These are phyloP conservation scores for Xylariaceae sp. DNA, from an alignment of 2,329 filamentous ascomycete species.

Conservation along the genomic window DNA sequence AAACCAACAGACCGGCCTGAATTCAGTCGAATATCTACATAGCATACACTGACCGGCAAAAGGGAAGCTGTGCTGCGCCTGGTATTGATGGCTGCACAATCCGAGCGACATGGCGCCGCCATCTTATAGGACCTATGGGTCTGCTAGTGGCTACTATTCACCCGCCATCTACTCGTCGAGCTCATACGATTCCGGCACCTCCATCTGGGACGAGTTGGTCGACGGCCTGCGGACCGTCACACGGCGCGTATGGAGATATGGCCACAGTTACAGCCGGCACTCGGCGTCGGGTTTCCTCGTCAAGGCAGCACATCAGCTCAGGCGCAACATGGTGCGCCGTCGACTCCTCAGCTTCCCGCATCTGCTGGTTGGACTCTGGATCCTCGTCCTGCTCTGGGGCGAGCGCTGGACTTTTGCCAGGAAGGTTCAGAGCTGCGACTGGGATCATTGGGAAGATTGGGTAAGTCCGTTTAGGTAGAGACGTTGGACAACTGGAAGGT, in stretches of 20 bases:
- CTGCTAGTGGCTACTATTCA: slow-evolving; percentile 13
- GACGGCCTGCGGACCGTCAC: slow-evolving; percentile 28
- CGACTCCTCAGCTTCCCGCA: slow-evolving; percentile 61
- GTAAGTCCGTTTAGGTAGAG: slow-evolving; percentile 45
- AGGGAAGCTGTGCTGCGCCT: neutral
- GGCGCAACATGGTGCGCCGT: slow-evolving; percentile 44
- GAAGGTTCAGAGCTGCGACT: slow-evolving; percentile 67
- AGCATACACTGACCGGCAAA: neutral
- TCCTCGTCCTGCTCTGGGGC: slow-evolving; percentile 74
- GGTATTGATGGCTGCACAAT: slow-evolving; percentile 26
- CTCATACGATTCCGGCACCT: slow-evolving; percentile 29
- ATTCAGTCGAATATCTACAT: neutral
- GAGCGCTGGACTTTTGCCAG: slow-evolving; percentile 73
- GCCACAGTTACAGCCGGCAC: slow-evolving; percentile 38
- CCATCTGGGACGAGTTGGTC: slow-evolving; percentile 36
- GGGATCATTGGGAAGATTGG: slow-evolving; percentile 91
- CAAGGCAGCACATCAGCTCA: slow-evolving; percentile 32
- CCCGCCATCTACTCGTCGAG: slow-evolving; percentile 19
- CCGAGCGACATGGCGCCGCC: slow-evolving; percentile 34
- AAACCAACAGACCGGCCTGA: neutral
- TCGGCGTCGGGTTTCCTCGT: slow-evolving; percentile 32
- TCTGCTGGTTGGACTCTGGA: slow-evolving; percentile 66
- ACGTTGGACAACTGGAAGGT: neutral
- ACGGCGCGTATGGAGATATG: slow-evolving; percentile 38
- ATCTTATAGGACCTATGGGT: slow-evolving; percentile 35